These are phyloP conservation scores for Rhinocladiella mackenziei DNA, from an alignment of 2,329 filamentous ascomycete genomes.

Conservation along the genomic window DNA sequence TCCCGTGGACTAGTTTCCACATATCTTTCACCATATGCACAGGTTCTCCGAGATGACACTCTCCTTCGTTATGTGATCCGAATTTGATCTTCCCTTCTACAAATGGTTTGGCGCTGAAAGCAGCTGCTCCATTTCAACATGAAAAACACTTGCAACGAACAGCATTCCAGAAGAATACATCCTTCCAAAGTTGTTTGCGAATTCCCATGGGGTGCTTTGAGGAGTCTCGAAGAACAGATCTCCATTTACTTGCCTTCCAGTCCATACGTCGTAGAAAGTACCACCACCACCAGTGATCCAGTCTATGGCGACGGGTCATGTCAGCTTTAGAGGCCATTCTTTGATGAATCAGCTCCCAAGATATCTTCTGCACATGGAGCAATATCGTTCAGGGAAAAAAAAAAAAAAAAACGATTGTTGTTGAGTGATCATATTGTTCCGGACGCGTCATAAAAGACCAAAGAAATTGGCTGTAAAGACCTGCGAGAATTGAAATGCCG, in stretches of 20 bases:
- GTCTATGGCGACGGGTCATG: slow-evolving; percentile 58
- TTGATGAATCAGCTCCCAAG: slow-evolving; percentile 54
- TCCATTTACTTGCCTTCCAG: slow-evolving; percentile 51
- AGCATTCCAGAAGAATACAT: slow-evolving; percentile 37
- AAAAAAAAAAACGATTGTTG: slow-evolving; percentile 51
- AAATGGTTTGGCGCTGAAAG: slow-evolving; percentile 48
- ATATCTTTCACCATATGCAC: slow-evolving; percentile 56
- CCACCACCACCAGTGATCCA: slow-evolving; percentile 47
- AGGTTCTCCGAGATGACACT: slow-evolving; percentile 55
- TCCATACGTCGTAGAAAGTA: slow-evolving; percentile 58
- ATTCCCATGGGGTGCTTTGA: slow-evolving; percentile 48
- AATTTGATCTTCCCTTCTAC: slow-evolving; percentile 46
- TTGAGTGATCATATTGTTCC: slow-evolving; percentile 33
- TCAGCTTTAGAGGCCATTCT: slow-evolving; percentile 45
- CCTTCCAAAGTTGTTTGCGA: slow-evolving; percentile 51
- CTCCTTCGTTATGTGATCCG: slow-evolving; percentile 38
- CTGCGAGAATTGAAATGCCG: slow-evolving; percentile 48
- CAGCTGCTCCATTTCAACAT: slow-evolving; percentile 58
- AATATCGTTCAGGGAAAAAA: slow-evolving; percentile 56
- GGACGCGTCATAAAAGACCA: slow-evolving; percentile 40
- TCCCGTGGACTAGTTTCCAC: slow-evolving; percentile 49
- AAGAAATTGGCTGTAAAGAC: slow-evolving; percentile 53
- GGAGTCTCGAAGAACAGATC: slow-evolving; percentile 56
- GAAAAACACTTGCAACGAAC: slow-evolving; percentile 59
- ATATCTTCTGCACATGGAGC: slow-evolving; percentile 53